A percentile compares a stretch with the other conserved stretches of the same genome.
Evolutionary conservation across 177 flowering plant genomes (phyloP).

Genomic region (Vitis hybrid): DNA sequence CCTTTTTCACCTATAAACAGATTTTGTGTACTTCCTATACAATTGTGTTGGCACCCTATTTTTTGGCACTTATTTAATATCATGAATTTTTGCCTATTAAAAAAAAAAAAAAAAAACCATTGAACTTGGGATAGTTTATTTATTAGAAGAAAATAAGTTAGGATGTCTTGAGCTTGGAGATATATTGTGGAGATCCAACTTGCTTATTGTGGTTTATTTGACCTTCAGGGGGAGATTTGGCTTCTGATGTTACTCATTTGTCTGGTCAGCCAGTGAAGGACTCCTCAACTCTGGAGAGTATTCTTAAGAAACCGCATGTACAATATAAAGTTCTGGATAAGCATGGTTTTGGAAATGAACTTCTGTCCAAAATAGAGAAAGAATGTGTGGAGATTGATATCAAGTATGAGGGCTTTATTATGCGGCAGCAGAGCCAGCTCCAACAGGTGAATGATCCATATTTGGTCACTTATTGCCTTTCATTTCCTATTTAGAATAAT

Average conservation of each 20-base stretch:
- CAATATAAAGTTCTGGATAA: conserved; percentile 74
- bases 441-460: conserved; percentile 55
- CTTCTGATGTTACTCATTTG: conserved; percentile 60
- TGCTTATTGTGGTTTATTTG: conserved; percentile 1
- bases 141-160: too few species aligned
- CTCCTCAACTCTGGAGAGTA: conserved; percentile 66
- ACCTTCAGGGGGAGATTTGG: conserved; percentile 75
- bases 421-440: conserved; percentile 79
- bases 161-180: neutral
- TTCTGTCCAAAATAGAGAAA: conserved; percentile 69
- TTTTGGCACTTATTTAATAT: too few species aligned
- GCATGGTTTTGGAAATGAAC: conserved; percentile 83
- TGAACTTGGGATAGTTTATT: too few species aligned
- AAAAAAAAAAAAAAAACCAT: too few species aligned
- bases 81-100: too few species aligned
- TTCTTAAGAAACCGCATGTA: conserved; percentile 89
- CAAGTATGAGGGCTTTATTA: conserved; percentile 93
- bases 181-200: neutral
- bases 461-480: neutral
- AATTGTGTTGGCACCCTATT: too few species aligned
- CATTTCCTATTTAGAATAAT: neutral
- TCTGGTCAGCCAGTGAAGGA: conserved; percentile 86
- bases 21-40: too few species aligned
- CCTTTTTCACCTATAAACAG: too few species aligned
- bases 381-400: conserved; percentile 91